A percentile compares a stretch with the other conserved stretches of the same genome.
Evolutionary conservation across 116 monocot species (phyloP).

Genomic region (Trichopus zeylanicus): DNA sequence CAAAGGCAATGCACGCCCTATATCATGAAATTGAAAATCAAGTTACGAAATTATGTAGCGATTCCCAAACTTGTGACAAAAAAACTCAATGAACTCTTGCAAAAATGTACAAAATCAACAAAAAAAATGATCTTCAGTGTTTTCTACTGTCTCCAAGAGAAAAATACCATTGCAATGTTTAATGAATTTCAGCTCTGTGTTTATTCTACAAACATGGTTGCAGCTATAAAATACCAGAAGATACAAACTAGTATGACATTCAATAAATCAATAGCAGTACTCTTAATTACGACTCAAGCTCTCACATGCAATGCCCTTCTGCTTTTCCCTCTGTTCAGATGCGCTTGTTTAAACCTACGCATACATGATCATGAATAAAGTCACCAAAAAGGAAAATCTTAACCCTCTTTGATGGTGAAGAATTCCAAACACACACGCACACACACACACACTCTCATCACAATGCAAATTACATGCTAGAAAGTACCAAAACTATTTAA

Average conservation of each 20-base stretch:
- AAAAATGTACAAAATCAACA: not conserved
- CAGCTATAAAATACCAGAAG: not conserved
- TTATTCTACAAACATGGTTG: not conserved
- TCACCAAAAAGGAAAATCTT: conserved; percentile 6
- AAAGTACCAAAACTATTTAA: not conserved
- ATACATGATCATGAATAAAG: conserved; percentile 25
- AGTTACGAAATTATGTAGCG: not conserved
- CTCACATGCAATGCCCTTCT: conserved; percentile 4
- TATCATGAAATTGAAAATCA: conserved; percentile 7
- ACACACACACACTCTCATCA: not conserved
- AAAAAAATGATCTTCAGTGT: not conserved
- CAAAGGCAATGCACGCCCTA: conserved; percentile 22
- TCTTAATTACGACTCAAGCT: not conserved
- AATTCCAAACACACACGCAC: not conserved
- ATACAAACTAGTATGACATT: not conserved
- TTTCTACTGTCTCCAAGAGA: not conserved
- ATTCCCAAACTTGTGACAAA: not conserved
- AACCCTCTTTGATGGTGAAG: not conserved
- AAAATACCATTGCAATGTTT: not conserved
- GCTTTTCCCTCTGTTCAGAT: conserved; percentile 35
- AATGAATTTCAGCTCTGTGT: not conserved
- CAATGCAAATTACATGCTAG: not conserved
- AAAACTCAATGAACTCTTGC: not conserved
- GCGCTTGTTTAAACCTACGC: conserved; percentile 56
- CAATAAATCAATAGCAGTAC: not conserved